Conservation (phyloP, 108 stramenopile species). For the Nitzschia palea region DNA sequence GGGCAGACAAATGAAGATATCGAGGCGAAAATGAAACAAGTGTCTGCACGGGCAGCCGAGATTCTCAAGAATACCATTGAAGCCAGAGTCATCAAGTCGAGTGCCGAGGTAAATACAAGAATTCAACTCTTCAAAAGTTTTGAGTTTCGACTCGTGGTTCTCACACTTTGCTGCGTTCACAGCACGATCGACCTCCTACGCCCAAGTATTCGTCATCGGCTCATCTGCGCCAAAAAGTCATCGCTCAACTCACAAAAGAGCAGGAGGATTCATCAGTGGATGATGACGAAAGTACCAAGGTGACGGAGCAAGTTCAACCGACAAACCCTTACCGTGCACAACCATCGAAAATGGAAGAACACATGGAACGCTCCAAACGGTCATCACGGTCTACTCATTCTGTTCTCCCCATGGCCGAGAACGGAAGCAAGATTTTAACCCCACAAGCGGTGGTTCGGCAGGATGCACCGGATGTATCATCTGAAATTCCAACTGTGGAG, state of each 20-base stretch:
- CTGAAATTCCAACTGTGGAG: neutral
- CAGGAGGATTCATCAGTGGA: neutral
- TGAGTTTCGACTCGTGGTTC: too few species aligned
- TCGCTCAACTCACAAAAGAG: neutral
- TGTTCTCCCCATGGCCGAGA: neutral
- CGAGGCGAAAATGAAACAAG: constrained; percentile 8
- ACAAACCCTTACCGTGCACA: neutral
- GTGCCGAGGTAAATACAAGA: neutral
- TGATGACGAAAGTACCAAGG: constrained; percentile 1
- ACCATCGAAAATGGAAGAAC: neutral
- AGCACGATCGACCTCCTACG: neutral
- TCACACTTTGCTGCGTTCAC: too few species aligned
- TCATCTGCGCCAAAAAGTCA: neutral
- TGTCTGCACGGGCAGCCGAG: constrained; percentile 8
- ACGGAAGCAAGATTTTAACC: too few species aligned
- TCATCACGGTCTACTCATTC: neutral
- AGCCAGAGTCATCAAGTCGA: neutral
- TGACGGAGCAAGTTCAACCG: too few species aligned
- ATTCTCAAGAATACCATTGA: constrained; percentile 10
- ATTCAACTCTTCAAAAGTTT: too few species aligned
- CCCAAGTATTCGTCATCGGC: neutral
- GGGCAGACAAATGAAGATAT: too few species aligned
- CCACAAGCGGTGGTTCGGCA: neutral
- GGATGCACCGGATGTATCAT: neutral
- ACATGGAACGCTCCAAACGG: neutral